Evolutionary conservation across 2,329 filamentous ascomycete genomes (phyloP).

Genomic region (Talaromyces verruculosus): DNA sequence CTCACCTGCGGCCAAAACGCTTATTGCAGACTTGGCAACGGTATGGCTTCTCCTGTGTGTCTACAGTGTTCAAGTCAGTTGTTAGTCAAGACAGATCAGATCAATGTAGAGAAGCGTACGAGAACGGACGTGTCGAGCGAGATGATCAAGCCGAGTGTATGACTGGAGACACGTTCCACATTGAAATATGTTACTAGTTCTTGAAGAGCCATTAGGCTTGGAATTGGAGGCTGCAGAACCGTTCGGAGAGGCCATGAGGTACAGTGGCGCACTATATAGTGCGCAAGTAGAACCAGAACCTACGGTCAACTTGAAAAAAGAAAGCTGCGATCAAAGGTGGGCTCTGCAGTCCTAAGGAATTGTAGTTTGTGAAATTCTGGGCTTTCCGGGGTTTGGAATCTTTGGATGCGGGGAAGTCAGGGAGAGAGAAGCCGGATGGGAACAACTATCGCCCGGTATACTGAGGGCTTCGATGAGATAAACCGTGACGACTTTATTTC

Average conservation of each 20-base stretch:
- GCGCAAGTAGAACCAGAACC: not conserved
- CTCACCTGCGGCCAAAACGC: constrained; percentile 33
- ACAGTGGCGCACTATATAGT: not conserved
- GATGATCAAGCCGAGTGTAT: not conserved
- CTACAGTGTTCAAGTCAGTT: constrained; percentile 20
- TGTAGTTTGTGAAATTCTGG: no score
- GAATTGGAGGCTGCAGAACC: not conserved
- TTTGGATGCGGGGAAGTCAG: not conserved
- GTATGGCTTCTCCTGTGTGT: constrained; percentile 35
- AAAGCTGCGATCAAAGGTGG: not conserved
- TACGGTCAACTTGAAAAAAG: not conserved
- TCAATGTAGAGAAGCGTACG: not conserved
- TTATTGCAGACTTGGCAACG: constrained; percentile 33
- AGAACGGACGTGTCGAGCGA: not conserved
- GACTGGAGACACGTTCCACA: not conserved
- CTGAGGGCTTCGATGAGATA: not conserved
- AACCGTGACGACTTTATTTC: not conserved
- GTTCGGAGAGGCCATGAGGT: not conserved
- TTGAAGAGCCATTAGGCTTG: not conserved
- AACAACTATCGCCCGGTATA: not conserved
- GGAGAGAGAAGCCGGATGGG: not conserved
- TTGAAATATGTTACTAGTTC: not conserved
- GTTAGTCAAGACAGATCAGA: not conserved
- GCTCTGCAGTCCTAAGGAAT: no score
- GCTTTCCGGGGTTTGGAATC: not conserved